Evolutionary conservation across 306 rosid species (phyloP).

Genomic region (Quercus mongolica): DNA sequence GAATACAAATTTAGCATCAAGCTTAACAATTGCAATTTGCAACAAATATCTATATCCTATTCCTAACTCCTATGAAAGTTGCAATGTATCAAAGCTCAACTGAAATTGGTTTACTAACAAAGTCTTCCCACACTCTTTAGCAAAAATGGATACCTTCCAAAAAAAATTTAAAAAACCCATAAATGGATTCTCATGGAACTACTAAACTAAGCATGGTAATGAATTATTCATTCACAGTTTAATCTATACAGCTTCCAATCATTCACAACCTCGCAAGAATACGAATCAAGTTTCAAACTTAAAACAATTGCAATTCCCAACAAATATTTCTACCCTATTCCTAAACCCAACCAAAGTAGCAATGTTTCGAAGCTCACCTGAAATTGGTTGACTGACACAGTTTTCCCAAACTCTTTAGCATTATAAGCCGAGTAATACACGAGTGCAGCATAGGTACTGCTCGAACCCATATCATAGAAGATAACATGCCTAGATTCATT

Average conservation of each 20-base stretch:
- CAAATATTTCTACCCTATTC: background rate
- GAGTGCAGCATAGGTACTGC: constrained; percentile 86
- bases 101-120: constrained; percentile 84
- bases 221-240: no score
- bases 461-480: constrained; percentile 95
- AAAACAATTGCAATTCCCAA: background rate
- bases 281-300: background rate
- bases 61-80: background rate
- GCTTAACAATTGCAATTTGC: background rate
- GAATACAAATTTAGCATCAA: background rate
- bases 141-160: background rate
- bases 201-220: no score
- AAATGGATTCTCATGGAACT: background rate
- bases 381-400: constrained; percentile 78
- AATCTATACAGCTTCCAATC: no score
- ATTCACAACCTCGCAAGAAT: background rate
- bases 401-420: constrained; percentile 79
- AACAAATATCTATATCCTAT: background rate
- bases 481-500: constrained; percentile 80
- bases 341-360: background rate
- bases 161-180: background rate
- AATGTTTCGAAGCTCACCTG: constrained; percentile 46
- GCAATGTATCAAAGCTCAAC: constrained; percentile 30
- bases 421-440: constrained; percentile 78
- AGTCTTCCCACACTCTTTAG: constrained; percentile 79